phyloP scores from a whole-genome alignment of 1,139 yeast species.

The Diutina pseudorugosa region DNA sequence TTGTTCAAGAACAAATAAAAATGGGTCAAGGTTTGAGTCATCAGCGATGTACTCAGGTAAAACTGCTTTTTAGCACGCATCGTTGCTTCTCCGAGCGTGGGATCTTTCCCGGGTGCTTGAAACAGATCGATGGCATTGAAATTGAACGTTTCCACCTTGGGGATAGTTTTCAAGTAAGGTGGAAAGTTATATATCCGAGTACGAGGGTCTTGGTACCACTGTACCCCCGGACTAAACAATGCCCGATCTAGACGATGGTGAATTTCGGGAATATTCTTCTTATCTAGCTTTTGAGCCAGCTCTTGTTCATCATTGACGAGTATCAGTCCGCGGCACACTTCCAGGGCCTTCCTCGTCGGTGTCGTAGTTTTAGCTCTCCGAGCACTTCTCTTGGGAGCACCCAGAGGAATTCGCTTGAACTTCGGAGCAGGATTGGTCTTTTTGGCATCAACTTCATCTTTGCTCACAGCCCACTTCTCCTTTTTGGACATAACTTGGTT shows the following conservation, averaged over 20 bases:
- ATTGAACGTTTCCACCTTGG: slow-evolving; percentile 59
- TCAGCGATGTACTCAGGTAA: slow-evolving; percentile 77
- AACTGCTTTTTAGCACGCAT: slow-evolving; percentile 27
- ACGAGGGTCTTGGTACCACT: slow-evolving; percentile 66
- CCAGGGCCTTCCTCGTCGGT: not conserved
- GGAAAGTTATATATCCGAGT: slow-evolving; percentile 63
- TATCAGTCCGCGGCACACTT: not conserved
- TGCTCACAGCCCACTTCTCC: not conserved
- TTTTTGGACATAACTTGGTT: not conserved
- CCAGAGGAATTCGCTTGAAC: not conserved
- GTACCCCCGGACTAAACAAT: slow-evolving; percentile 75
- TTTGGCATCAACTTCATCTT: not conserved
- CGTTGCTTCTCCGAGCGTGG: slow-evolving; percentile 37
- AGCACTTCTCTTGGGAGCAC: not conserved
- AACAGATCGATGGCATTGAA: slow-evolving; percentile 44
- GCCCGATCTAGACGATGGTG: slow-evolving; percentile 58
- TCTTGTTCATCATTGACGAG: not conserved
- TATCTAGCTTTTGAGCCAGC: slow-evolving; percentile 11
- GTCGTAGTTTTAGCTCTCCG: not conserved
- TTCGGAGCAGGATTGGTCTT: not conserved
- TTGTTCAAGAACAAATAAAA: slow-evolving; percentile 64
- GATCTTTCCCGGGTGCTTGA: slow-evolving; percentile 60
- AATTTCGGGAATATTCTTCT: slow-evolving; percentile 25
- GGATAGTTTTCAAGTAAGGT: slow-evolving; percentile 46
- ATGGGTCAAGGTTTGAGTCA: slow-evolving; percentile 68